phyloP scores from a whole-genome alignment of 805 yeast species.

The Wickerhamiella dianesei region DNA sequence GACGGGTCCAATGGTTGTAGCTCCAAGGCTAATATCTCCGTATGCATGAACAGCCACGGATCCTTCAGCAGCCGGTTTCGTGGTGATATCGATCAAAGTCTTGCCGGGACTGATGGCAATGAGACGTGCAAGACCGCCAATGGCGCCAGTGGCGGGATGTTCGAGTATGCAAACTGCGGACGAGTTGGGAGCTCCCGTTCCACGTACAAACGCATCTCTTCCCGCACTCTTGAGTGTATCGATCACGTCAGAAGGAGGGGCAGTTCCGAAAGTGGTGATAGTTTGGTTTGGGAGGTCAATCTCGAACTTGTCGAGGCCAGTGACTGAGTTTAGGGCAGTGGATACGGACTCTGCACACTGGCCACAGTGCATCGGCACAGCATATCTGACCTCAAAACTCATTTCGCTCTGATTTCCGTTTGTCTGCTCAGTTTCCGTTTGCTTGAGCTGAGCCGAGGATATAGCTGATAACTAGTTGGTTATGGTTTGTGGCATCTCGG shows the following conservation, averaged over 20 bases:
- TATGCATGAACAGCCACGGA: slow-evolving; percentile 43
- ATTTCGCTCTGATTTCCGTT: background rate
- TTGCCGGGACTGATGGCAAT: slow-evolving; percentile 45
- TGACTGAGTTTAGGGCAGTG: slow-evolving; percentile 36
- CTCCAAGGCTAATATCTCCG: slow-evolving; percentile 58
- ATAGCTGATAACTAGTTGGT: background rate
- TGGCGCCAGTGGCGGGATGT: slow-evolving; percentile 42
- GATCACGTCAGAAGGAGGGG: slow-evolving; percentile 66
- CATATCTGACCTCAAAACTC: slow-evolving; percentile 32
- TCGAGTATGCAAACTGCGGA: slow-evolving; percentile 90
- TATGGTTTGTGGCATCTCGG: too few relatives aligned
- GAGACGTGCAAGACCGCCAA: slow-evolving; percentile 76
- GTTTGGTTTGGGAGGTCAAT: slow-evolving; percentile 46
- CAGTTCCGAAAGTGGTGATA: slow-evolving; percentile 53
- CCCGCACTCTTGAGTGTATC: slow-evolving; percentile 59
- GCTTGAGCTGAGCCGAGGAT: background rate
- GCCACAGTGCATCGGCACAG: slow-evolving; percentile 73
- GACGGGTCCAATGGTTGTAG: slow-evolving; percentile 23
- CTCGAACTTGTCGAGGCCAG: slow-evolving; percentile 34
- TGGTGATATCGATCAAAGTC: slow-evolving; percentile 62
- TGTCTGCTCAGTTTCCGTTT: background rate
- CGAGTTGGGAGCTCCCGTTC: slow-evolving; percentile 72
- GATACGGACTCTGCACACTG: slow-evolving; percentile 52
- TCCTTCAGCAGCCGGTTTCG: slow-evolving; percentile 40
- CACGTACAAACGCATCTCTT: slow-evolving; percentile 81